Conservation (phyloP, 169 alveolate genomes). For the Cryptosporidium andersoni region DNA sequence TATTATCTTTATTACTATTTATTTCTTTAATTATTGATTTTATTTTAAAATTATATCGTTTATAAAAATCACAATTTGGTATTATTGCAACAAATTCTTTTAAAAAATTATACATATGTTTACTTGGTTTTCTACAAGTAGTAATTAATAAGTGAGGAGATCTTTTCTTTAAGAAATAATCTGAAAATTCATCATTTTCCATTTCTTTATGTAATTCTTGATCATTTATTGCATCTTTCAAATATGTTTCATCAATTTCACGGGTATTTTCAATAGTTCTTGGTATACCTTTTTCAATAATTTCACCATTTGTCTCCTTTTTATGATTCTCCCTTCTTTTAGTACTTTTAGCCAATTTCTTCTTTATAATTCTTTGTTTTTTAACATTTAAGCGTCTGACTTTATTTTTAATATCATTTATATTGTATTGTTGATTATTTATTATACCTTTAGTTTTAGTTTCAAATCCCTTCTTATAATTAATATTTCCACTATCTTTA, state of each 20-base stretch:
- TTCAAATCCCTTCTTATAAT: neutral
- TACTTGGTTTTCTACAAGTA: slow-evolving; percentile 87
- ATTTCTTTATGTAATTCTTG: slow-evolving; percentile 86
- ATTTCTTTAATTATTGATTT: slow-evolving; percentile 85
- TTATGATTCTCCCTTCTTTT: slow-evolving; percentile 60
- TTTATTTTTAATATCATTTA: slow-evolving; percentile 32
- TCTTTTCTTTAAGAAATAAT: slow-evolving; percentile 83
- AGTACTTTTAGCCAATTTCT: slow-evolving; percentile 38
- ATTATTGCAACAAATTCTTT: slow-evolving; percentile 87
- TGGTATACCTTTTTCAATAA: slow-evolving; percentile 59
- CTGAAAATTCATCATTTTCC: slow-evolving; percentile 89
- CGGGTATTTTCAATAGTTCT: slow-evolving; percentile 74
- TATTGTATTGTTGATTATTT: neutral
- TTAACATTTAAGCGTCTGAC: slow-evolving; percentile 31
- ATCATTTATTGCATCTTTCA: slow-evolving; percentile 77
- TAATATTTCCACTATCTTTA: neutral
- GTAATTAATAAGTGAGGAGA: slow-evolving; percentile 91
- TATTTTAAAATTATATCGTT: slow-evolving; percentile 80
- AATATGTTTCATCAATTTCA: slow-evolving; percentile 72
- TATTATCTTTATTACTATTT: slow-evolving; percentile 78
- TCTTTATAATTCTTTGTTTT: slow-evolving; percentile 20
- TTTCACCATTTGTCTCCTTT: slow-evolving; percentile 55
- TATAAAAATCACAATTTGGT: slow-evolving; percentile 90
- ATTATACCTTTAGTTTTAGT: neutral
- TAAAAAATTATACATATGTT: slow-evolving; percentile 83